Percentiles rank a stretch among this genome's conserved stretches.
Evolutionary conservation across 2,329 filamentous ascomycete genomes (phyloP).

Genomic region (Paracoccidioides brasiliensis): DNA sequence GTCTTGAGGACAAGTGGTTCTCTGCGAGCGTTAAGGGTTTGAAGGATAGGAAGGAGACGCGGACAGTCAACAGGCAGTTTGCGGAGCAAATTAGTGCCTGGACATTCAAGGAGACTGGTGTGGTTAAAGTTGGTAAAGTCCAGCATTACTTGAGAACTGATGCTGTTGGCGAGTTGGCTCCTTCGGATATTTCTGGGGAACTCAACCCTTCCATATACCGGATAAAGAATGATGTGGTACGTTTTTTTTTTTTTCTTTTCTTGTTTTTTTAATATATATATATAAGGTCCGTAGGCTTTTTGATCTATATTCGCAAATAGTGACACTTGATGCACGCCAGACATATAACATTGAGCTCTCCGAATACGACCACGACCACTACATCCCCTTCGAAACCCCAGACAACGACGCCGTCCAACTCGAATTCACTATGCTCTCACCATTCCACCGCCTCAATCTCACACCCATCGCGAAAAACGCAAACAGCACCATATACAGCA

Average conservation of each 20-base stretch:
- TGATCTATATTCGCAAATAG: not conserved
- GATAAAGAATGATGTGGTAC: conserved; percentile 90
- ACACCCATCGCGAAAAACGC: conserved; percentile 42
- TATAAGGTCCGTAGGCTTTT: not conserved
- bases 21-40: conserved; percentile 57
- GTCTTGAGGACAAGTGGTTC: conserved; percentile 82
- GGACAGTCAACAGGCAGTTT: conserved; percentile 72
- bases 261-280: conserved; percentile 18
- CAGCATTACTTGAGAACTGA: conserved; percentile 55
- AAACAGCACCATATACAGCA: conserved; percentile 60
- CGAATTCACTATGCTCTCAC: conserved; percentile 97
- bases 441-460: conserved; percentile 81
- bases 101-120: conserved; percentile 89
- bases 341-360: conserved; percentile 80
- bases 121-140: conserved; percentile 70
- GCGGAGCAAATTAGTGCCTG: conserved; percentile 77
- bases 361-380: conserved; percentile 65
- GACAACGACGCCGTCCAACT: conserved; percentile 67
- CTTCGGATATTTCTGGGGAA: conserved; percentile 33
- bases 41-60: conserved; percentile 40
- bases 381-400: conserved; percentile 59
- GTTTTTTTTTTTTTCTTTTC: conserved; percentile 28
- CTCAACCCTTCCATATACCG: conserved; percentile 79
- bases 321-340: conserved; percentile 32
- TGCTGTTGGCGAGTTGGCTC: conserved; percentile 39